Evolutionary conservation across 768 basidiomycete genomes (phyloP).

Genomic region (Udeniomyces megalosporus): DNA sequence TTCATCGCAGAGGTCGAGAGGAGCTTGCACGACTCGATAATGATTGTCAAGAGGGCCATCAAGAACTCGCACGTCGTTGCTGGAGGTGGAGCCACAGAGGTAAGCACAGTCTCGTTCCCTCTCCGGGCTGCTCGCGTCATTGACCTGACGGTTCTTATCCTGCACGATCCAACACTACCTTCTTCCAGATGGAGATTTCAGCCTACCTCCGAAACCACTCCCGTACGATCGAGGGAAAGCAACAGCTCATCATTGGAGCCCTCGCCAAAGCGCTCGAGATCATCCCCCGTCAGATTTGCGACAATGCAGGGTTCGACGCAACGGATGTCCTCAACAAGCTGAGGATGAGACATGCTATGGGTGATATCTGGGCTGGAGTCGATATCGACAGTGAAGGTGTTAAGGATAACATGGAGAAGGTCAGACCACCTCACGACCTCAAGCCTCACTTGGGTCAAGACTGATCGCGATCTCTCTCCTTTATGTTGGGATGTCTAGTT

Average conservation of each 20-base stretch:
- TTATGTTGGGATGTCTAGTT: slow-evolving; percentile 33
- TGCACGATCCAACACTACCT: too few relatives aligned
- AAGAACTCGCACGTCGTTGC: slow-evolving; percentile 92
- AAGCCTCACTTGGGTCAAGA: background rate
- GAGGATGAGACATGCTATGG: slow-evolving; percentile 83
- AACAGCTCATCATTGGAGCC: slow-evolving; percentile 81
- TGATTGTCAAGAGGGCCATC: slow-evolving; percentile 98
- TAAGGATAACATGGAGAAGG: slow-evolving; percentile 82
- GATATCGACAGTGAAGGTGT: slow-evolving; percentile 80
- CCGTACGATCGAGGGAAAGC: slow-evolving; percentile 83
- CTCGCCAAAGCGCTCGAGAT: slow-evolving; percentile 95
- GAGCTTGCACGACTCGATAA: slow-evolving; percentile 93
- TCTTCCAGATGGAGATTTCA: slow-evolving; percentile 99
- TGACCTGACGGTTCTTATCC: background rate
- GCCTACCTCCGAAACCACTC: slow-evolving; percentile 84
- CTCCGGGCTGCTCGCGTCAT: background rate
- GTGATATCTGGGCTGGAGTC: slow-evolving; percentile 76
- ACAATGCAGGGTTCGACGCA: slow-evolving; percentile 94
- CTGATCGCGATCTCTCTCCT: background rate
- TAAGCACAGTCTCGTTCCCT: slow-evolving; percentile 23
- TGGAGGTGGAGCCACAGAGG: slow-evolving; percentile 94
- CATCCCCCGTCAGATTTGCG: slow-evolving; percentile 94
- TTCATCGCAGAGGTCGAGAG: slow-evolving; percentile 98
- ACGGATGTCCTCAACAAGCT: slow-evolving; percentile 95
- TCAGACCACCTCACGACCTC: background rate